Percentiles rank a stretch among this genome's conserved stretches.
Conservation (phyloP, 2,329 filamentous ascomycete species). For the Claviceps pazoutovae region DNA sequence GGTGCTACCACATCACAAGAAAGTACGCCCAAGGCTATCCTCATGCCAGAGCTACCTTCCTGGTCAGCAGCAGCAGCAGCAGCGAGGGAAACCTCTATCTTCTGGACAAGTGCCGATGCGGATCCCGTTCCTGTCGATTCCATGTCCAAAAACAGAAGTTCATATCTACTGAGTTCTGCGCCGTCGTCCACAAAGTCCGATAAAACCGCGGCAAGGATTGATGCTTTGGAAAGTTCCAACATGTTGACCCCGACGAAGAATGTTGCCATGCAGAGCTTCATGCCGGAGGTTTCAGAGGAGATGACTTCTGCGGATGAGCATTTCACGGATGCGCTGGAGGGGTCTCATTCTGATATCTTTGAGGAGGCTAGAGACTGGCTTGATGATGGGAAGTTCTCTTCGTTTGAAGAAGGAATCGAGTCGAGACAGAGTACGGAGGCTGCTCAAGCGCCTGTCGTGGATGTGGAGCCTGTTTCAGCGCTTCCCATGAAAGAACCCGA, state of each 20-base stretch:
- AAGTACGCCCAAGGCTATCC: conserved; percentile 51
- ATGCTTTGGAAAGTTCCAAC: conserved; percentile 10
- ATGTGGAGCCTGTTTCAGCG: background rate
- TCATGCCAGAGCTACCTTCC: conserved; percentile 16
- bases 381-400: conserved; percentile 1
- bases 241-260: conserved; percentile 14
- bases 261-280: conserved; percentile 5
- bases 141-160: conserved; percentile 28
- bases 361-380: conserved; percentile 8
- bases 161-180: conserved; percentile 26
- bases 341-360: conserved; percentile 11
- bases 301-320: conserved; percentile 22
- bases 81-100: conserved; percentile 2
- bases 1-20: conserved; percentile 49
- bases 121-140: conserved; percentile 27
- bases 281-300: conserved; percentile 16
- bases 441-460: conserved; percentile 3
- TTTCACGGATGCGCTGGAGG: conserved; percentile 21
- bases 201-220: conserved; percentile 13
- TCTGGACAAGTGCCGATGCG: conserved; percentile 12
- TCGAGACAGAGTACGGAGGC: conserved; percentile 1
- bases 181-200: conserved; percentile 19
- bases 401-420: conserved; percentile 1
- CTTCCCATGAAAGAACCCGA: conserved; percentile 6
- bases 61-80: conserved; percentile 5